Evolutionary conservation across 169 alveolate genomes (phyloP).

Genomic region (Eimeria maxima): DNA sequence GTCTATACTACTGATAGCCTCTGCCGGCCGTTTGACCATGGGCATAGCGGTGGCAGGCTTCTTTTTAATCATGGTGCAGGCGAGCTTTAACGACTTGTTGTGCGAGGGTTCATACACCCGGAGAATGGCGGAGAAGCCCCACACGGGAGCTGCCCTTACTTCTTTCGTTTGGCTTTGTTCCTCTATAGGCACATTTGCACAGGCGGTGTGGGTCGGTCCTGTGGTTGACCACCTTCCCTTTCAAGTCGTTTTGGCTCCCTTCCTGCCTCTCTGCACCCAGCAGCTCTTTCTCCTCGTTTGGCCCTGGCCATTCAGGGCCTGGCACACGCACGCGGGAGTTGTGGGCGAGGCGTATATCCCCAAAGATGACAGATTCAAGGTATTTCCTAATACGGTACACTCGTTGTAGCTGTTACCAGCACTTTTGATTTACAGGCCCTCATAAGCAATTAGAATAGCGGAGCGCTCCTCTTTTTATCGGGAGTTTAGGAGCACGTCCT

Average conservation of each 20-base stretch:
- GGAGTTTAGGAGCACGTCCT: too few species aligned
- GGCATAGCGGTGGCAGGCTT: conserved; percentile 70
- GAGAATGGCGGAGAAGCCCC: conserved; percentile 80
- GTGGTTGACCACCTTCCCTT: conserved; percentile 79
- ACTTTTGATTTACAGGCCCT: neutral
- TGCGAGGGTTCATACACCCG: conserved; percentile 82
- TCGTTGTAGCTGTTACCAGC: too few species aligned
- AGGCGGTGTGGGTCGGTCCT: conserved; percentile 83
- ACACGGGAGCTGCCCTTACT: conserved; percentile 78
- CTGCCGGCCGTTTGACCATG: conserved; percentile 54
- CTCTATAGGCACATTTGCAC: conserved; percentile 72
- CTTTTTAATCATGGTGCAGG: conserved; percentile 76
- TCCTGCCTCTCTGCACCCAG: conserved; percentile 72
- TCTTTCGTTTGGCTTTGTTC: conserved; percentile 82
- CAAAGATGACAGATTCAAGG: conserved; percentile 63
- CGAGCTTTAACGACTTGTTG: conserved; percentile 77
- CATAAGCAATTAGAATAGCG: neutral
- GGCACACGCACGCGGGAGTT: conserved; percentile 69
- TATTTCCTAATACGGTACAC: neutral
- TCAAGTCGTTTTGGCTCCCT: conserved; percentile 59
- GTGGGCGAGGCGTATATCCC: conserved; percentile 56
- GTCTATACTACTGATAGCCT: conserved; percentile 41
- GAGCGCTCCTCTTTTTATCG: too few species aligned
- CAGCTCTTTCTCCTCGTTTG: conserved; percentile 69
- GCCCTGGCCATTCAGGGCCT: conserved; percentile 81